Percentiles rank a stretch among this genome's conserved stretches.
phyloP scores from a whole-genome alignment of 2,329 filamentous ascomycete genomes.

The Cordyceps cateniannulata region DNA sequence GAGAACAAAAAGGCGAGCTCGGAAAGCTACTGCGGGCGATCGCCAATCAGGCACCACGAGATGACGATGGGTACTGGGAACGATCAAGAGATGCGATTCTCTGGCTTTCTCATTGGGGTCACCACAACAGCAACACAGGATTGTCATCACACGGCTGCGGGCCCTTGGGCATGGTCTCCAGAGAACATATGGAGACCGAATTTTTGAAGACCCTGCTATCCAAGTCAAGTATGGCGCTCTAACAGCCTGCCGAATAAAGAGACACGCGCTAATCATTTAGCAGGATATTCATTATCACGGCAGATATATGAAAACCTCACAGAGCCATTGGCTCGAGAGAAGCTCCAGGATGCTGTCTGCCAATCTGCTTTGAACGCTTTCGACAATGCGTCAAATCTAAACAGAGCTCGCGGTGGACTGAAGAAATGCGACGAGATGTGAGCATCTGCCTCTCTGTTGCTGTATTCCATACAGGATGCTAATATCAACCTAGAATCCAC shows the following conservation, averaged over 20 bases:
- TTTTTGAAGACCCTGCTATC: slow-evolving; percentile 62
- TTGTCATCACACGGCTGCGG: slow-evolving; percentile 44
- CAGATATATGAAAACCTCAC: slow-evolving; percentile 53
- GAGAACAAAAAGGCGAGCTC: slow-evolving; percentile 58
- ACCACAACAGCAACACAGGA: slow-evolving; percentile 27
- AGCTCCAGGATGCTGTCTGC: slow-evolving; percentile 55
- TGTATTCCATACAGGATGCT: slow-evolving; percentile 15
- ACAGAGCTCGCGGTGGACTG: slow-evolving; percentile 66
- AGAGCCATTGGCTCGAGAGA: slow-evolving; percentile 41
- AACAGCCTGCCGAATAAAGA: background rate
- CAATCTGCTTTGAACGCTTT: slow-evolving; percentile 63
- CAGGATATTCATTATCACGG: slow-evolving; percentile 56
- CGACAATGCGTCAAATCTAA: slow-evolving; percentile 77
- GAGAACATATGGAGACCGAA: slow-evolving; percentile 60
- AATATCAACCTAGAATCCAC: slow-evolving; percentile 43
- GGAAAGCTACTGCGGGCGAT: slow-evolving; percentile 52
- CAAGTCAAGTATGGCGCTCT: slow-evolving; percentile 47
- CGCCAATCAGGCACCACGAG: slow-evolving; percentile 42
- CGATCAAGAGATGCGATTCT: slow-evolving; percentile 56
- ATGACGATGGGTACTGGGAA: slow-evolving; percentile 59
- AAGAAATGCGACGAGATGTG: slow-evolving; percentile 73
- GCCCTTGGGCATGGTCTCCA: slow-evolving; percentile 54
- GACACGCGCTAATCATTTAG: slow-evolving; percentile 7
- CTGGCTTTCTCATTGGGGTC: slow-evolving; percentile 70
- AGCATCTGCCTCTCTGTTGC: slow-evolving; percentile 21